A percentile compares a stretch with the other conserved stretches of the same genome.
Conservation (phyloP, 148 eudicot genomes). For the Rhododendron molle region DNA sequence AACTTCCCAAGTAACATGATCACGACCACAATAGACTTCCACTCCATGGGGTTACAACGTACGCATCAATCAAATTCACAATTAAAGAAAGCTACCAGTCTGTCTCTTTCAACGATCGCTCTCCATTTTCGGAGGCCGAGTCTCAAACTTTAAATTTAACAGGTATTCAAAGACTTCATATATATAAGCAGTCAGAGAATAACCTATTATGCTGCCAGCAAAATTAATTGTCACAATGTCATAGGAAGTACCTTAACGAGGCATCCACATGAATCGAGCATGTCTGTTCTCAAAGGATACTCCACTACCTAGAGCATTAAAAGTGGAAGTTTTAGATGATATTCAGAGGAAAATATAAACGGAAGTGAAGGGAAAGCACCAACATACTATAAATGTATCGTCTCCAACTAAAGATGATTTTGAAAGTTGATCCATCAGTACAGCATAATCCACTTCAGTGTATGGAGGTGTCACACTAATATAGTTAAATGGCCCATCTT, state of each 20-base stretch:
- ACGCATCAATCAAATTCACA: background rate
- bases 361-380: background rate
- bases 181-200: background rate
- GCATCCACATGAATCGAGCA: constrained; percentile 78
- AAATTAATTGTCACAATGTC: background rate
- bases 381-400: constrained; percentile 77
- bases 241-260: constrained; percentile 59
- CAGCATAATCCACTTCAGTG: constrained; percentile 68
- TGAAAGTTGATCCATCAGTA: constrained; percentile 75
- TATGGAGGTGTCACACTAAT: constrained; percentile 96
- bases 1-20: background rate
- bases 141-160: background rate
- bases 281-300: constrained; percentile 72
- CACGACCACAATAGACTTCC: background rate
- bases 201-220: background rate
- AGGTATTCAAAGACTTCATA: background rate
- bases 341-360: too few species aligned
- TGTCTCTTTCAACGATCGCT: background rate
- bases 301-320: constrained; percentile 61
- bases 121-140: background rate
- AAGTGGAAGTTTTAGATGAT: constrained; percentile 5
- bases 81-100: background rate
- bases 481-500: constrained; percentile 64
- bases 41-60: background rate
- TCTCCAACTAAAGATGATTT: constrained; percentile 67